Evolutionary conservation across 768 basidiomycete genomes (phyloP).

Genomic region (Lanmaoa pseudosensibilis): DNA sequence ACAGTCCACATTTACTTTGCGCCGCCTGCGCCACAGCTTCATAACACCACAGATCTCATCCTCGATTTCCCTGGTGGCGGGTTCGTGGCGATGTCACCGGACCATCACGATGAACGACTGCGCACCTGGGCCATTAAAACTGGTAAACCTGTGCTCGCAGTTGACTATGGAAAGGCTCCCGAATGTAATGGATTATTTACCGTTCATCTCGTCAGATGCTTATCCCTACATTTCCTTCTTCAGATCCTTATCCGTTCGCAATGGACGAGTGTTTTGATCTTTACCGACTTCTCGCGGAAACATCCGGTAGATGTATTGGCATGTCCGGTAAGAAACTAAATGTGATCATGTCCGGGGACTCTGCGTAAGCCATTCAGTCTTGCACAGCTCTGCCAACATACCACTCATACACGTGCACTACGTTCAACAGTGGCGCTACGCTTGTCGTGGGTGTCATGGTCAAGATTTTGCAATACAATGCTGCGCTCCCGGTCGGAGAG

Average conservation of each 20-base stretch:
- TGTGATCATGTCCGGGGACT: constrained; percentile 86
- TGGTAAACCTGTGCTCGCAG: constrained; percentile 74
- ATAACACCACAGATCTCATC: constrained; percentile 73
- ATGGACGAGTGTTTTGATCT: constrained; percentile 94
- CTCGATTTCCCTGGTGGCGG: constrained; percentile 96
- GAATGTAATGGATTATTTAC: constrained; percentile 62
- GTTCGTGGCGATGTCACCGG: constrained; percentile 93
- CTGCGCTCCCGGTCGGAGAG: constrained; percentile 27
- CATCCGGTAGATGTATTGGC: constrained; percentile 77
- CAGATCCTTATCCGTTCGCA: constrained; percentile 96
- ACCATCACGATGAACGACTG: constrained; percentile 94
- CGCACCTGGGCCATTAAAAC: constrained; percentile 82
- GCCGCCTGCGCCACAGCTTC: constrained; percentile 61
- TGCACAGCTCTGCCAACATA: constrained; percentile 1
- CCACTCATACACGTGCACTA: constrained; percentile 13
- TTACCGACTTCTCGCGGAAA: constrained; percentile 78
- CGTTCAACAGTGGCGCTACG: constrained; percentile 71
- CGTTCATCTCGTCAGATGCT: constrained; percentile 1
- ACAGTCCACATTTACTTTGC: constrained; percentile 82
- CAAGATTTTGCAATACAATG: constrained; percentile 73
- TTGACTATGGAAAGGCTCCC: constrained; percentile 96
- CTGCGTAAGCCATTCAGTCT: constrained; percentile 69
- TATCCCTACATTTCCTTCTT: constrained; percentile 2
- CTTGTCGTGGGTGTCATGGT: constrained; percentile 83
- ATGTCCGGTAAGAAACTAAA: constrained; percentile 83